Conservation (phyloP, 2,329 filamentous ascomycete species). For the Neophaeococcomyces mojaviensis region DNA sequence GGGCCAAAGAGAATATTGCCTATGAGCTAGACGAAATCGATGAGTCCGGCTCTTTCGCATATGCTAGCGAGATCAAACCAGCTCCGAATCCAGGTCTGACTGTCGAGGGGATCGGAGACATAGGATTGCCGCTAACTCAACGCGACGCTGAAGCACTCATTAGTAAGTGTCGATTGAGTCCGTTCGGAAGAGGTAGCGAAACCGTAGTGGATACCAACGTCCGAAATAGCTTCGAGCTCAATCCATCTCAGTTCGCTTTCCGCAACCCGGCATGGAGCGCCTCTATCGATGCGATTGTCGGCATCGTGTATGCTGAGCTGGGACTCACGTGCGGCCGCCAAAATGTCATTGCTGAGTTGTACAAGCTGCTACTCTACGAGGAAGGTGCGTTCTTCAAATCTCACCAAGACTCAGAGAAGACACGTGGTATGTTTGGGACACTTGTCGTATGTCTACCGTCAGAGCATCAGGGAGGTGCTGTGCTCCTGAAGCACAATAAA, state of each 20-base stretch:
- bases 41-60: constrained; percentile 13
- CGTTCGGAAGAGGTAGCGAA: constrained; percentile 34
- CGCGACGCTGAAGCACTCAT: constrained; percentile 19
- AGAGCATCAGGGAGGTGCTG: constrained; percentile 40
- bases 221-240: constrained; percentile 40
- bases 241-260: constrained; percentile 33
- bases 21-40: too few relatives aligned
- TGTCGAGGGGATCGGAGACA: constrained; percentile 13
- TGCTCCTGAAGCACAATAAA: constrained; percentile 35
- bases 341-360: constrained; percentile 30
- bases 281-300: constrained; percentile 3
- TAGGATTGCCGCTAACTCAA: constrained; percentile 17
- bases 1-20: too few relatives aligned
- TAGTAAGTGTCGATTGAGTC: constrained; percentile 17
- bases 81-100: constrained; percentile 15
- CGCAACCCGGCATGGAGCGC: constrained; percentile 29
- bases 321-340: constrained; percentile 19
- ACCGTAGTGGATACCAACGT: constrained; percentile 36
- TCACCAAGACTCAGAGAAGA: constrained; percentile 43
- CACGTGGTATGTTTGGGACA: constrained; percentile 44
- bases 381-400: constrained; percentile 44
- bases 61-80: not conserved
- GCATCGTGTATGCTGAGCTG: constrained; percentile 8
- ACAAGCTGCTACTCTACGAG: constrained; percentile 46
- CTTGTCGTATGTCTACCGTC: constrained; percentile 45